A percentile compares a stretch with the other conserved stretches of the same genome.
These are phyloP conservation scores for Pholiota microspora DNA, from an alignment of 768 basidiomycete species.

Conservation along the genomic window DNA sequence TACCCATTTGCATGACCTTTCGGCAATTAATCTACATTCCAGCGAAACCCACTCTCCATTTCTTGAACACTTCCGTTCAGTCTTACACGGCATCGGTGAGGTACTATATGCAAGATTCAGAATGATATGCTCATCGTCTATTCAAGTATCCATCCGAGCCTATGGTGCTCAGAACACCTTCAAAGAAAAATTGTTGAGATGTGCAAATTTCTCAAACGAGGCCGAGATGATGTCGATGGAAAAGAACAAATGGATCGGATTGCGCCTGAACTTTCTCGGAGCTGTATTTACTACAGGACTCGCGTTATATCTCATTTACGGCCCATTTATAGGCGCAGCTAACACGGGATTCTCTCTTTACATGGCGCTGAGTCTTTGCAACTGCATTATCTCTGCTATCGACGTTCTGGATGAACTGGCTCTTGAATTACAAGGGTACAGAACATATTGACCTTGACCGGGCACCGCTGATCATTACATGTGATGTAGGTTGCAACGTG, in stretches of 20 bases:
- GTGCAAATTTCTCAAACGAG: slow-evolving; percentile 51
- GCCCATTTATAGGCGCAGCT: slow-evolving; percentile 35
- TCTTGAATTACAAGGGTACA: slow-evolving; percentile 31
- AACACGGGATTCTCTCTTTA: slow-evolving; percentile 55
- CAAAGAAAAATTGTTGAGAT: slow-evolving; percentile 38
- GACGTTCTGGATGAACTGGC: slow-evolving; percentile 41
- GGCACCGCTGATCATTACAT: background rate
- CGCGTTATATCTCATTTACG: slow-evolving; percentile 53
- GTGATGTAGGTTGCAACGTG: slow-evolving; percentile 54
- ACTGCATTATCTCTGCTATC: slow-evolving; percentile 49
- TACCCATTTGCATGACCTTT: too few species aligned
- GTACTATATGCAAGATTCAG: background rate
- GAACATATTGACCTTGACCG: background rate
- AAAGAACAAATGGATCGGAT: slow-evolving; percentile 39
- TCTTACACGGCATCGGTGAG: slow-evolving; percentile 54
- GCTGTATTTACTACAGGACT: slow-evolving; percentile 53
- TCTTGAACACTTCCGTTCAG: slow-evolving; percentile 22
- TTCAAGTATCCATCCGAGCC: slow-evolving; percentile 53
- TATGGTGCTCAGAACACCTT: slow-evolving; percentile 57
- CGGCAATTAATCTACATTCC: too few species aligned
- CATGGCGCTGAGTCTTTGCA: slow-evolving; percentile 57
- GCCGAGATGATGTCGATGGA: slow-evolving; percentile 45
- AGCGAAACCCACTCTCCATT: slow-evolving; percentile 22
- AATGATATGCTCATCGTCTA: background rate
- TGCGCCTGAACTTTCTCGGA: slow-evolving; percentile 58